Evolutionary conservation across 2,329 filamentous ascomycete genomes (phyloP), one percentile per base, ranked within the genome.

Genomic region (Talaromyces sp.): DNA sequence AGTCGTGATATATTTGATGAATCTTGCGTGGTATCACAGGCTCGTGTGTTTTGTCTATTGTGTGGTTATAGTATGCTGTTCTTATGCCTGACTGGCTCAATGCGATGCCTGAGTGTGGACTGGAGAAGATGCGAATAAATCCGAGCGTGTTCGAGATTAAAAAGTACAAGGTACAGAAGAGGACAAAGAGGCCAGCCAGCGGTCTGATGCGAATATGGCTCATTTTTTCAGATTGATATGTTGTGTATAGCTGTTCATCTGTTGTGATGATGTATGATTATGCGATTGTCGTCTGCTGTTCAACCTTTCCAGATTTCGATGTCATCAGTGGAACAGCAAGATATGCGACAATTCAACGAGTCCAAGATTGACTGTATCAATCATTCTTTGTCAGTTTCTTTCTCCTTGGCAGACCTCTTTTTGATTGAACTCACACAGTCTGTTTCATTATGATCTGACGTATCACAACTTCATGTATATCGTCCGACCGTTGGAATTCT

Each of bases 1-100:
- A 67, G 27, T 68, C 67, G 33, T 68, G 63, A 35, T 68, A 68
- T 62, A 66, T 66, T 35, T 68, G 67, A 37, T 68, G 67, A 16
- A 68, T 68, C 39, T 66, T 67, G 47, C 66, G 66, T 2, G 67
- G 67, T n/a, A 68, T 68, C 33, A 65, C 59, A 11, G 60, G 33
- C 24, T 65, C 54, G 16, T 27, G 52, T 24, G 41, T 50, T 27
- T 50, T 37, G 14, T 64, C 43, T 19, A 58, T 24, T 9, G 64
- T 65, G n/a, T 57, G 50, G 19, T 65, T 65, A 16, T 50, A n/a
- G 19, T 65, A 62, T 50, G 59, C 52, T 6, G 52, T 41, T 19
- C 45, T 61, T 7, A 65, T 43, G n/a, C 31, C 52, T 5, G 60
- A 48, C 45, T 65, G 64, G 33, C 59, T 62, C 16, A 62, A 27